Percentiles rank a stretch among this genome's conserved stretches.
Evolutionary conservation across 1,139 yeast species (phyloP).

Genomic region (Debaryomyces udenii): DNA sequence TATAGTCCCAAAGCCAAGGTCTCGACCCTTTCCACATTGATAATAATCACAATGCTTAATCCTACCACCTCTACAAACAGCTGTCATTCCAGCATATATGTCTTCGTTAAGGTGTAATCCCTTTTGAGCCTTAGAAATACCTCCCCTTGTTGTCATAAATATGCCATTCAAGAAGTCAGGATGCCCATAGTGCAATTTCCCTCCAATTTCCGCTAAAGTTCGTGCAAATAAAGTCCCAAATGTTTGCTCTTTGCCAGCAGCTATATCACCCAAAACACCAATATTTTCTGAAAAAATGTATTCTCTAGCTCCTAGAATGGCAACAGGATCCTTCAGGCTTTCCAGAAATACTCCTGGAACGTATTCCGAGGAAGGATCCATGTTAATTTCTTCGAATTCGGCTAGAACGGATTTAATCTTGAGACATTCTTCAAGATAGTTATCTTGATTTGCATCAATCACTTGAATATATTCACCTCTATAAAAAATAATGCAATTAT

Average conservation of each 20-base stretch:
- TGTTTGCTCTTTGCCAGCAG: constrained; percentile 62
- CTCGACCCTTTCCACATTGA: constrained; percentile 63
- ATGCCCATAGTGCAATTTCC: constrained; percentile 59
- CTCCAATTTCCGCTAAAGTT: constrained; percentile 58
- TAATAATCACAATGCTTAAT: constrained; percentile 59
- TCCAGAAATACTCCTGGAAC: constrained; percentile 25
- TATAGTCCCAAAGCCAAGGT: constrained; percentile 57
- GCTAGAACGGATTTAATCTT: constrained; percentile 54
- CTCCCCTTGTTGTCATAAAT: constrained; percentile 59
- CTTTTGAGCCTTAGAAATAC: constrained; percentile 57
- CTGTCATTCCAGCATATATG: constrained; percentile 61
- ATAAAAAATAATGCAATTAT: constrained; percentile 51
- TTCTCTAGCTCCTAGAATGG: constrained; percentile 58
- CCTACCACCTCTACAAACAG: constrained; percentile 53
- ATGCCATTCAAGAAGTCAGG: constrained; percentile 55
- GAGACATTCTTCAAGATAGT: constrained; percentile 57
- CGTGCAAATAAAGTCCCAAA: constrained; percentile 59
- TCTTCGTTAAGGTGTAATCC: constrained; percentile 60
- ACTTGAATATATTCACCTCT: constrained; percentile 59
- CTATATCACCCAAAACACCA: constrained; percentile 58
- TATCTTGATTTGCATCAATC: constrained; percentile 60
- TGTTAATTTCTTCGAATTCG: constrained; percentile 50
- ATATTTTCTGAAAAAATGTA: constrained; percentile 58
- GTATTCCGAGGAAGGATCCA: constrained; percentile 37
- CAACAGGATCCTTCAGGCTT: constrained; percentile 41